These are phyloP conservation scores for Verruconis gallopava DNA, from an alignment of 2,329 filamentous ascomycete genomes.

Conservation along the genomic window DNA sequence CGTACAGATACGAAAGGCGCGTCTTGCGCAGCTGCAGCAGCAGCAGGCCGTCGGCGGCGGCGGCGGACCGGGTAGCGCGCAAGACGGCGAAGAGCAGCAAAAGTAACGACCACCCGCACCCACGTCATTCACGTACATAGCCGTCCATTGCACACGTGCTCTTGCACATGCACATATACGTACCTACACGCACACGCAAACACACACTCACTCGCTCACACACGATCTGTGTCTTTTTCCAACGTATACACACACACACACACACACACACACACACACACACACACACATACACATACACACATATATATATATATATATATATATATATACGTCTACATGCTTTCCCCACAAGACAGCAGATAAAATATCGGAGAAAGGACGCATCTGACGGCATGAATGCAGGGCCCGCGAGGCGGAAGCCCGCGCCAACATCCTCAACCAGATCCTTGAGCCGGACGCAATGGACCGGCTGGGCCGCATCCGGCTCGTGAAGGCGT, in stretches of 20 bases:
- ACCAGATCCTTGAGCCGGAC: conserved; percentile 87
- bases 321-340: no score
- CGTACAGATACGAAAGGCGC: conserved; percentile 71
- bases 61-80: conserved; percentile 39
- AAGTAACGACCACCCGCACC: no score
- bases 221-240: background rate
- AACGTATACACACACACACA: no score
- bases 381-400: background rate
- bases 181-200: no score
- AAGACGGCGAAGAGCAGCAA: conserved; percentile 12
- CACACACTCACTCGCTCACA: background rate
- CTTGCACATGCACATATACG: no score
- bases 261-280: no score
- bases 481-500: conserved; percentile 90
- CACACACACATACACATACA: no score
- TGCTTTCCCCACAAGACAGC: background rate
- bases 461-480: conserved; percentile 86
- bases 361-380: no score
- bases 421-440: conserved; percentile 63
- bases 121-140: no score
- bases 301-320: no score
- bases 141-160: no score
- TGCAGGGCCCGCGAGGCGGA: conserved; percentile 39
- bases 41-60: conserved; percentile 43
- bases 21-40: conserved; percentile 84